phyloP scores from a whole-genome alignment of 2,329 filamentous ascomycete species.

The Stagonosporopsis cucurbitacearum region DNA sequence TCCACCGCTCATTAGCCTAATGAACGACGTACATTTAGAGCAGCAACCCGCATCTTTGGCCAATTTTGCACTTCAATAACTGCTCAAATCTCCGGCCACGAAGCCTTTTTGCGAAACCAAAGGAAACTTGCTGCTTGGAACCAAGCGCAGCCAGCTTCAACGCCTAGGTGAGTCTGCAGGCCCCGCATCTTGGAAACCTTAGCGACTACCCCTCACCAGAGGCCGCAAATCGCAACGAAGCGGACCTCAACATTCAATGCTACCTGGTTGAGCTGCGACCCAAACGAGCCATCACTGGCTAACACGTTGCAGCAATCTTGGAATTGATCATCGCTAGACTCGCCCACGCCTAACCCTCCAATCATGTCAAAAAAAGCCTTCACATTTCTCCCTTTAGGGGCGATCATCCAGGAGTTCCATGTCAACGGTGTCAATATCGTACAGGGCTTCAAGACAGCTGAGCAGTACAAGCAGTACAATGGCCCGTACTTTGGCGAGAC shows the following conservation, averaged over 20 bases:
- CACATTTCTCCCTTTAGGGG: conserved; percentile 75
- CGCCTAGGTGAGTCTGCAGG: conserved; percentile 26
- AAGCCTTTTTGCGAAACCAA: not conserved
- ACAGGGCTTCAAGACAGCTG: conserved; percentile 78
- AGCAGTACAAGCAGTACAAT: conserved; percentile 78
- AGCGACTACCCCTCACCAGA: conserved; percentile 9
- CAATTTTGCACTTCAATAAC: not conserved
- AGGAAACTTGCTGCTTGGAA: not conserved
- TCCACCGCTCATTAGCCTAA: conserved; percentile 46
- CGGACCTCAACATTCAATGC: not conserved
- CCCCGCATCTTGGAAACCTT: conserved; percentile 18
- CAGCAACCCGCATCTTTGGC: conserved; percentile 5
- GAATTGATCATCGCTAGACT: not conserved
- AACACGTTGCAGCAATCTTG: not conserved
- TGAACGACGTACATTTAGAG: conserved; percentile 21
- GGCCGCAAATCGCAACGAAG: not conserved
- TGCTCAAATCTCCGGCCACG: not conserved
- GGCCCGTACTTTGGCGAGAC: conserved; percentile 87
- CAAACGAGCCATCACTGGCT: not conserved
- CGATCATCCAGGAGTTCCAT: conserved; percentile 80
- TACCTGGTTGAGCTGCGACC: not conserved
- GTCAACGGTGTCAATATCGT: conserved; percentile 86
- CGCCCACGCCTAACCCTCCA: not conserved
- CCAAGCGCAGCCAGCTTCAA: conserved; percentile 1
- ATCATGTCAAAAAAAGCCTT: conserved; percentile 45